Conservation (phyloP, 495 filamentous ascomycete genomes). For the Neurospora sp. region DNA sequence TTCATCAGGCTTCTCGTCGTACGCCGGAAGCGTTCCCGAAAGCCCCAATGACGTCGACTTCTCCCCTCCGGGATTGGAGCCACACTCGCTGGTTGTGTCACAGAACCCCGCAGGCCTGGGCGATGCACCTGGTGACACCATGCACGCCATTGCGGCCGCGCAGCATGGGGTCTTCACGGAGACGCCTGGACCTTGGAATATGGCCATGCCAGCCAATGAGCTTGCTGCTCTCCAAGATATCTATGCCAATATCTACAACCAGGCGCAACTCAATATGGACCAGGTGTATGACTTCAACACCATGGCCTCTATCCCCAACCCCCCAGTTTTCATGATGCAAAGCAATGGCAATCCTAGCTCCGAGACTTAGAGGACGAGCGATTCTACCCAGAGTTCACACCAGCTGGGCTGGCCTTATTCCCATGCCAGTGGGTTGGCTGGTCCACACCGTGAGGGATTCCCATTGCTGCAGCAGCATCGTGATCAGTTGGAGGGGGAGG, state of each 20-base stretch:
- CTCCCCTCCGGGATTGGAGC: not conserved
- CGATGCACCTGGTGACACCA: not conserved
- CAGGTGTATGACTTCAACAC: not conserved
- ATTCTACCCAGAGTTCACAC: not conserved
- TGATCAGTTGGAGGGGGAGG: not conserved
- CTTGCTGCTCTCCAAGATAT: not conserved
- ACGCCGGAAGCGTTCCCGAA: not conserved
- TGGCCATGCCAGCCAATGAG: not conserved
- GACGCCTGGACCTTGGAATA: not conserved
- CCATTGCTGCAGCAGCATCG: not conserved
- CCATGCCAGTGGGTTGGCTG: not conserved
- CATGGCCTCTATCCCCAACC: not conserved
- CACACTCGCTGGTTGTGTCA: not conserved
- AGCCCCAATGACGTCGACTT: not conserved
- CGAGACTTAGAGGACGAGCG: not conserved
- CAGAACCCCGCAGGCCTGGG: not conserved
- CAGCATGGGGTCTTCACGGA: not conserved
- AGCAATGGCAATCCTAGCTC: not conserved
- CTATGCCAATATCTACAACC: not conserved
- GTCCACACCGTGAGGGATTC: not conserved
- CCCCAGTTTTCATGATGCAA: not conserved
- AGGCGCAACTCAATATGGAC: not conserved
- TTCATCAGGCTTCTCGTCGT: not conserved
- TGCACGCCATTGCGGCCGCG: not conserved
- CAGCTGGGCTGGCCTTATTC: not conserved